phyloP scores from a whole-genome alignment of 176 grass and related monocot species.

The Eragrostis nindensis region DNA sequence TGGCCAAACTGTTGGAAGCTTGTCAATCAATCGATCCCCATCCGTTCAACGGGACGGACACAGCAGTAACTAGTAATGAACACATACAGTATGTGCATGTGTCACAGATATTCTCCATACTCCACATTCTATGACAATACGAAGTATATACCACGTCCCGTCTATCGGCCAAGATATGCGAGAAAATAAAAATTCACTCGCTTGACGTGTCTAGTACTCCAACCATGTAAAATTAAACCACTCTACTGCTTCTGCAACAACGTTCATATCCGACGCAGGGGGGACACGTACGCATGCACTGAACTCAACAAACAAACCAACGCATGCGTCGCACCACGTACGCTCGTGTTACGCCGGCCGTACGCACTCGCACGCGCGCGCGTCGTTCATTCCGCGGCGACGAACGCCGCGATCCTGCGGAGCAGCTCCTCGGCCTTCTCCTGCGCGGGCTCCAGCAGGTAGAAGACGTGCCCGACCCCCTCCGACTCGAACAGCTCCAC shows the following conservation, averaged over 20 bases:
- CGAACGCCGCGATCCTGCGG: slow-evolving; percentile 38
- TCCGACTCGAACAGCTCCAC: slow-evolving; percentile 55
- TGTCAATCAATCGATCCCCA: not conserved
- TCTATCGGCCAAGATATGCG: no score
- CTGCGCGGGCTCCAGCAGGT: slow-evolving; percentile 43
- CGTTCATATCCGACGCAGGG: no score
- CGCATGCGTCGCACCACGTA: not conserved
- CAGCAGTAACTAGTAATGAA: not conserved
- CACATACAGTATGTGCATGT: no score
- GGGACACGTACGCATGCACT: no score
- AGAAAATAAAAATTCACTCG: no score
- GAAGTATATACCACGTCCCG: no score
- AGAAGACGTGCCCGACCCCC: slow-evolving; percentile 55
- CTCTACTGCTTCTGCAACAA: no score
- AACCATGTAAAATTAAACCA: no score
- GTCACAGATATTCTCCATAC: no score
- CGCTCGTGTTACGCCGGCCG: not conserved
- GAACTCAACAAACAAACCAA: no score
- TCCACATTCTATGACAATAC: no score
- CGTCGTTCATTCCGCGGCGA: not conserved
- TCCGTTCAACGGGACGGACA: not conserved
- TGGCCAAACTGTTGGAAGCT: not conserved
- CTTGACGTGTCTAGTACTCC: no score
- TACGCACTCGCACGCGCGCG: not conserved
- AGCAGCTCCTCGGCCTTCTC: slow-evolving; percentile 53